Evolutionary conservation across 2,329 filamentous ascomycete genomes (phyloP), one percentile per base, ranked within the genome.

Genomic region (Penicillium brasilianum): DNA sequence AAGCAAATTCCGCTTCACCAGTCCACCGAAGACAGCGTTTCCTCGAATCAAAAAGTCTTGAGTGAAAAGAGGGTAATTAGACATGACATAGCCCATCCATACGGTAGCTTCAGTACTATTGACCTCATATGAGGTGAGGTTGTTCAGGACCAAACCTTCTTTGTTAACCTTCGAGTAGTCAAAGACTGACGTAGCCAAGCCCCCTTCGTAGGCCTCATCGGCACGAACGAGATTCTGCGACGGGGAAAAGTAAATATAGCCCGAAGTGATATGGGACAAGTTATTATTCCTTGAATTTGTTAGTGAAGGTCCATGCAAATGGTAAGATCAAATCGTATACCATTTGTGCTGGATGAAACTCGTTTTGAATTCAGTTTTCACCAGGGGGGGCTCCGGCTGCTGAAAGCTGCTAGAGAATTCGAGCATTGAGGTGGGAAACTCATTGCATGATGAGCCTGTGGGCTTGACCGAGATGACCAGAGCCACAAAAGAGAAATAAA

Each of bases 261-360:
- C 78, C 6, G 70, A 61, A 4, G 72, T 74, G 49, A 80, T 76
- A 60, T 80, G 76, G 3, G 77, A 79, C 1, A 80, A 4, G n/a
- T 77, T 73, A 3, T 22, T 25, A 7, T 53, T 53, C 50, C 50
- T 53, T n/a, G 2, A 11, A 3, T 11, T n/a, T 28, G 20, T 53
- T 32, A 53, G 50, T 30, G 20, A 16, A 11, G 14, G 9, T 32
- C 2, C 10, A 16, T 36, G n/a, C 6, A 10, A 16, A 32, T 2
- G 13, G 20, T 13, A 9, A 18, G 14, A 36, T 41, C 11, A 14
- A 25, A 2, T 30, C 10, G 25, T n/a, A 20, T 53, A 53, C 50
- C 34, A 53, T 11, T 53, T 53, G 34, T 53, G 50, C 34, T 53
- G 50, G 8, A 53, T 53, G 50, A 53, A 53, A 20, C 50, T 53